phyloP scores from a whole-genome alignment of 1,139 yeast species.

The Pichia sp. region DNA sequence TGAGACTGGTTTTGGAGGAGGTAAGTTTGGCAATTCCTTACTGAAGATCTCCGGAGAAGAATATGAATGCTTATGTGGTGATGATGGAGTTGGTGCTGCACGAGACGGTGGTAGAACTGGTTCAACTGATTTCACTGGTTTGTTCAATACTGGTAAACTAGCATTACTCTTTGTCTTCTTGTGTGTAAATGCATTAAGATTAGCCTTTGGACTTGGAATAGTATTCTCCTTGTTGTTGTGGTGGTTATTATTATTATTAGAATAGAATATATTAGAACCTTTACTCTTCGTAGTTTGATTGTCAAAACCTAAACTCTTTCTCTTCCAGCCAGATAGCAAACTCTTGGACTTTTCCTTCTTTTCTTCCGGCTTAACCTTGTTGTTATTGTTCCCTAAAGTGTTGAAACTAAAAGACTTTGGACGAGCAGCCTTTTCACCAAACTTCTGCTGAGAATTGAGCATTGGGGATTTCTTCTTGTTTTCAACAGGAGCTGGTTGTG shows the following conservation, averaged over 20 bases:
- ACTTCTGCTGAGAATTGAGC: slow-evolving; percentile 2
- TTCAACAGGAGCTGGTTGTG: background rate
- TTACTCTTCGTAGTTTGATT: slow-evolving; percentile 1
- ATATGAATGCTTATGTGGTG: slow-evolving; percentile 17
- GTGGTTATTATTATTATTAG: background rate
- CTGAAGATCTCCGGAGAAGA: slow-evolving; percentile 12
- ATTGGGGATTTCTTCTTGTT: slow-evolving; percentile 12
- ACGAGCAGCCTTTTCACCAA: slow-evolving; percentile 10
- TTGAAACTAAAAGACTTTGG: slow-evolving; percentile 19
- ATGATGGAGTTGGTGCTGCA: slow-evolving; percentile 6
- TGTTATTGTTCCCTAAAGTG: background rate
- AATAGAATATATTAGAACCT: slow-evolving; percentile 4
- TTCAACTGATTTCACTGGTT: background rate
- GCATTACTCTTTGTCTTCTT: slow-evolving; percentile 6
- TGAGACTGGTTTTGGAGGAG: slow-evolving; percentile 9
- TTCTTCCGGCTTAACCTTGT: slow-evolving; percentile 13
- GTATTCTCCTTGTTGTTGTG: background rate
- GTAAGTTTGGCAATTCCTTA: slow-evolving; percentile 12
- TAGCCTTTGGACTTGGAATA: too few relatives aligned
- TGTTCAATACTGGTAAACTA: slow-evolving; percentile 10
- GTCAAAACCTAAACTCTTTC: slow-evolving; percentile 26
- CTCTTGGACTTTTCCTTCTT: slow-evolving; percentile 28
- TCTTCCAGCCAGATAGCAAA: slow-evolving; percentile 31
- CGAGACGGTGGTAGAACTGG: background rate
- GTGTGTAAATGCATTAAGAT: background rate